Evolutionary conservation across 2,329 filamentous ascomycete species (phyloP).

Genomic region (Diplodia intermedia): DNA sequence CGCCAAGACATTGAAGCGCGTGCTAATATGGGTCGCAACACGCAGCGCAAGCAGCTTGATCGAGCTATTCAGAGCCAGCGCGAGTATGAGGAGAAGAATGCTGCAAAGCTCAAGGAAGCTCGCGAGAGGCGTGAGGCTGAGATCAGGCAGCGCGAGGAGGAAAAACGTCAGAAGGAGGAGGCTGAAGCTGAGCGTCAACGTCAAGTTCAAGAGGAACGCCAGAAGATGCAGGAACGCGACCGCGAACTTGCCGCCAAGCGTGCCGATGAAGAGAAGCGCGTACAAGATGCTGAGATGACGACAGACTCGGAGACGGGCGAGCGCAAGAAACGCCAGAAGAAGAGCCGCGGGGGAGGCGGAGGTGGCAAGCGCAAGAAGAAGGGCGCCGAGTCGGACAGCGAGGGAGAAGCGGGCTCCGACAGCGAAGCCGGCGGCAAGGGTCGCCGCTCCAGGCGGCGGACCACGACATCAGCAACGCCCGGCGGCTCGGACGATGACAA

Average conservation of each 20-base stretch:
- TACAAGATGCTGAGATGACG: slow-evolving; percentile 73
- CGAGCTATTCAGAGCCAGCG: slow-evolving; percentile 82
- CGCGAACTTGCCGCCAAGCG: slow-evolving; percentile 74
- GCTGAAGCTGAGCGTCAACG: slow-evolving; percentile 75
- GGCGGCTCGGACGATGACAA: slow-evolving; percentile 64
- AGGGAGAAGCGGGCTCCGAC: slow-evolving; percentile 51
- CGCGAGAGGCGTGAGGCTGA: slow-evolving; percentile 82
- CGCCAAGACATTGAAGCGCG: slow-evolving; percentile 90
- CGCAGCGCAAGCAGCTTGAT: slow-evolving; percentile 89
- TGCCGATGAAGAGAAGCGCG: slow-evolving; percentile 71
- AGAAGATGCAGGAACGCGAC: slow-evolving; percentile 77
- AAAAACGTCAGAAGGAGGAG: slow-evolving; percentile 70
- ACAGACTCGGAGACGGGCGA: slow-evolving; percentile 72
- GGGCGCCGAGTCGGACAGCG: slow-evolving; percentile 55
- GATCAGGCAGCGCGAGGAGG: slow-evolving; percentile 77
- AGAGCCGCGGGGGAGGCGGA: slow-evolving; percentile 50
- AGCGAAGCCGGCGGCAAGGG: slow-evolving; percentile 46
- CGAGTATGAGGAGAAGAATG: slow-evolving; percentile 93
- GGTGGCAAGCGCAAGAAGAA: slow-evolving; percentile 68
- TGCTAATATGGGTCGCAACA: slow-evolving; percentile 96
- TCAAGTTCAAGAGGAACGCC: slow-evolving; percentile 85
- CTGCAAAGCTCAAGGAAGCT: slow-evolving; percentile 82
- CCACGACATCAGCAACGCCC: slow-evolving; percentile 46
- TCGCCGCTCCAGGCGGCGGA: slow-evolving; percentile 47
- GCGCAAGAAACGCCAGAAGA: slow-evolving; percentile 74